Conservation (phyloP, 2,329 filamentous ascomycete genomes). For the Phialemonium atrogriseum region DNA sequence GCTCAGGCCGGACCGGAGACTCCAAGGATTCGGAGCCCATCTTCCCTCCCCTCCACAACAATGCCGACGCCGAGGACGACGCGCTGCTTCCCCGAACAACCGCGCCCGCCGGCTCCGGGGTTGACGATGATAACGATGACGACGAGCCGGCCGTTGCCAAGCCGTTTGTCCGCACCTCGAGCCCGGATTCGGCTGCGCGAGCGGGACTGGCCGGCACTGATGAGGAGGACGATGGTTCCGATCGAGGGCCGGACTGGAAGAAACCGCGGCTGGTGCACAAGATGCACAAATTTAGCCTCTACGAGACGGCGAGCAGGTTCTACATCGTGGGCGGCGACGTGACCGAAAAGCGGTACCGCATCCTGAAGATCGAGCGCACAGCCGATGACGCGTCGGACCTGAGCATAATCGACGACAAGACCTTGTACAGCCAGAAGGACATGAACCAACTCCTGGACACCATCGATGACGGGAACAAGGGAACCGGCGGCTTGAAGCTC, state of each 20-base stretch:
- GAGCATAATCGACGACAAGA: constrained; percentile 86
- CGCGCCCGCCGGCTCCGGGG: constrained; percentile 2
- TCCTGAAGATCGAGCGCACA: constrained; percentile 91
- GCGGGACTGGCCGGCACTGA: constrained; percentile 11
- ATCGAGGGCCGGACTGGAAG: constrained; percentile 15
- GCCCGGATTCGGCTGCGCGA: constrained; percentile 34
- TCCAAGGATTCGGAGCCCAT: constrained; percentile 12
- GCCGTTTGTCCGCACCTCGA: constrained; percentile 48
- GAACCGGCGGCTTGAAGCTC: constrained; percentile 79
- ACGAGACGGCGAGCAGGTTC: constrained; percentile 88
- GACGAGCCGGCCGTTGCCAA: constrained; percentile 50
- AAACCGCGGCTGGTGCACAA: constrained; percentile 38
- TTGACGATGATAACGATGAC: constrained; percentile 42
- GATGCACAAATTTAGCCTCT: constrained; percentile 97
- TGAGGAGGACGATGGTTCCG: constrained; percentile 22
- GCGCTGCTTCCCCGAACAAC: constrained; percentile 16
- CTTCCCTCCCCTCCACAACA: constrained; percentile 34
- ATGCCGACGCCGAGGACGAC: constrained; percentile 27
- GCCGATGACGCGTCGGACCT: constrained; percentile 65
- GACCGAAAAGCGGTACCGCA: constrained; percentile 78
- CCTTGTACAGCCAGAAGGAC: constrained; percentile 84
- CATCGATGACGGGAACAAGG: constrained; percentile 91
- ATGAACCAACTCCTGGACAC: constrained; percentile 90
- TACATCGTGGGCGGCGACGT: constrained; percentile 93
- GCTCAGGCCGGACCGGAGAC: too few species aligned